Percentiles rank a stretch among this genome's conserved stretches.
Conservation (phyloP, 306 rosid genomes). For the Quercus cerris region DNA sequence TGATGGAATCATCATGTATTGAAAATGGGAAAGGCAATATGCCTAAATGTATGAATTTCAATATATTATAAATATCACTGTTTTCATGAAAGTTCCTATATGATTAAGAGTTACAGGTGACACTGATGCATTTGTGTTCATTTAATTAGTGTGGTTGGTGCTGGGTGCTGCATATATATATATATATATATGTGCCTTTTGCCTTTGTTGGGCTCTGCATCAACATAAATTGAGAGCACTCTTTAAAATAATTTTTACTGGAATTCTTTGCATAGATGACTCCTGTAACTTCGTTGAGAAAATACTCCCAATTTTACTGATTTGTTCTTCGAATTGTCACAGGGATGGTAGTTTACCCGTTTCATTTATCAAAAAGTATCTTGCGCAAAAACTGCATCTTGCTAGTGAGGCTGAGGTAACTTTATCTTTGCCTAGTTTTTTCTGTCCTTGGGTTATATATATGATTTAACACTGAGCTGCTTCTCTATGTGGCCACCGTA, state of each 20-base stretch:
- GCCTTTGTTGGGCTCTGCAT: not conserved
- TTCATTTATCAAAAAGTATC: conserved; percentile 42
- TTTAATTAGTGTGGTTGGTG: not conserved
- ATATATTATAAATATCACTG: not conserved
- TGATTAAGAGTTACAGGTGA: not conserved
- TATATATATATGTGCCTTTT: not conserved
- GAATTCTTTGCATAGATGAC: too few species aligned
- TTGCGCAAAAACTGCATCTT: conserved; percentile 53
- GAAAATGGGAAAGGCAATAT: not conserved
- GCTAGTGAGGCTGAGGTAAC: conserved; percentile 60
- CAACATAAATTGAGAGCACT: not conserved
- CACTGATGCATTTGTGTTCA: not conserved
- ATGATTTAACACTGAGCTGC: not conserved
- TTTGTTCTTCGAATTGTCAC: conserved; percentile 11
- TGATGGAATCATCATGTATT: not conserved
- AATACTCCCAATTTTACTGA: not conserved
- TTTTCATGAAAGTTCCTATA: not conserved
- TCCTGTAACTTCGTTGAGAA: not conserved
- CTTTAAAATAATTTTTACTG: too few species aligned
- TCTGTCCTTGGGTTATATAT: not conserved
- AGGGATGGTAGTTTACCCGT: conserved; percentile 53
- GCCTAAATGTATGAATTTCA: not conserved
- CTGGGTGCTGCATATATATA: not conserved
- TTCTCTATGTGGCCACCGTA: not conserved
- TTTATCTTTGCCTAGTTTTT: not conserved